Conservation (phyloP, 495 filamentous ascomycete genomes). For the Trichoderma gamsii region DNA sequence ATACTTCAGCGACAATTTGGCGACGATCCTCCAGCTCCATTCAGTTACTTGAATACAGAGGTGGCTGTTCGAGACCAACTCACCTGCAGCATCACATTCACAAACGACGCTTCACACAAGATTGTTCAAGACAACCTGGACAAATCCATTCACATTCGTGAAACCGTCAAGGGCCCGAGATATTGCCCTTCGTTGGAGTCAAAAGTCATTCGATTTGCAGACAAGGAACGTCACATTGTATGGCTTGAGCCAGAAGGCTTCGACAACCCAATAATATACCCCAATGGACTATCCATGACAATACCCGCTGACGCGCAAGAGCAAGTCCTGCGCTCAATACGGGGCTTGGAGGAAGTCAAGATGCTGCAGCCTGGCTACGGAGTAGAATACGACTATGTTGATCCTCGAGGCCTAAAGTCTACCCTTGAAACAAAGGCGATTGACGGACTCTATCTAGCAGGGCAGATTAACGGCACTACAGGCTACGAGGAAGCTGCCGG, state of each 20-base stretch:
- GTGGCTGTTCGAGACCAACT: constrained; percentile 78
- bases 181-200: constrained; percentile 96
- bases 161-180: constrained; percentile 87
- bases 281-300: constrained; percentile 96
- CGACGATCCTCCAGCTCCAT: constrained; percentile 81
- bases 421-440: constrained; percentile 94
- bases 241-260: constrained; percentile 98
- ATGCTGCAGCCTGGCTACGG: constrained; percentile 98
- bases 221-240: constrained; percentile 74
- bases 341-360: constrained; percentile 76
- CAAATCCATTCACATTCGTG: constrained; percentile 91
- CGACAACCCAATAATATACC: constrained; percentile 84
- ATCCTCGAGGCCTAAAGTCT: constrained; percentile 77
- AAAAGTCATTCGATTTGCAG: constrained; percentile 81
- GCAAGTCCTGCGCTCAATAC: constrained; percentile 74
- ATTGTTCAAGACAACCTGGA: constrained; percentile 81
- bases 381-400: constrained; percentile 98
- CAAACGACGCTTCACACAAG: constrained; percentile 75
- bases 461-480: constrained; percentile 97
- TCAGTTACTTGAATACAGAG: constrained; percentile 77
- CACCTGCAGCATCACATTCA: constrained; percentile 74
- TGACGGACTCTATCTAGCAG: constrained; percentile 81
- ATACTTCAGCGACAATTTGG: constrained; percentile 66
- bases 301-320: constrained; percentile 82
- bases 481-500: constrained; percentile 96